Evolutionary conservation across 768 basidiomycete genomes (phyloP).

Genomic region (Lentinula sp.): DNA sequence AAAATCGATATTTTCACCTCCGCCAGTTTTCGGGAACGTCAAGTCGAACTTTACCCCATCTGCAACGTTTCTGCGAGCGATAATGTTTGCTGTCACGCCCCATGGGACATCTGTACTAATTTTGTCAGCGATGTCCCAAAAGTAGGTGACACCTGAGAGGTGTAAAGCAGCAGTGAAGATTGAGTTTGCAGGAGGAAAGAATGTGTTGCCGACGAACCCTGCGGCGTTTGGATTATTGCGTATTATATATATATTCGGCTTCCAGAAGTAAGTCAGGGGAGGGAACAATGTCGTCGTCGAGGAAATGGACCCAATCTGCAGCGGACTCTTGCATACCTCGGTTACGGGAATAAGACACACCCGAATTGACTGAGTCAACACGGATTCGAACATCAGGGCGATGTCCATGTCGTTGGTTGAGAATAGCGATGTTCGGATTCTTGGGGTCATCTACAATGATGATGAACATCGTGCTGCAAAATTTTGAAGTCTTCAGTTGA

Average conservation of each 20-base stretch:
- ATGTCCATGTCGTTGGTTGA: conserved; percentile 32
- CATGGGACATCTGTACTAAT: conserved; percentile 45
- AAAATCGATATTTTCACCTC: conserved; percentile 61
- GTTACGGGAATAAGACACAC: conserved; percentile 51
- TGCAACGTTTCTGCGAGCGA: conserved; percentile 34
- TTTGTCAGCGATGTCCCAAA: conserved; percentile 57
- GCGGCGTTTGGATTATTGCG: conserved; percentile 39
- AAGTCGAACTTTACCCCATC: conserved; percentile 42
- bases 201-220: conserved; percentile 48
- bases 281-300: conserved; percentile 55
- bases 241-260: conserved; percentile 37
- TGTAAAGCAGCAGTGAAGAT: conserved; percentile 51
- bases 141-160: conserved; percentile 51
- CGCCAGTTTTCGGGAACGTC: conserved; percentile 55
- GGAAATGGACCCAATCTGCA: conserved; percentile 52
- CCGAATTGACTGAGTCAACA: conserved; percentile 38
- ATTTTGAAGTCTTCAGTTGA: conserved; percentile 31
- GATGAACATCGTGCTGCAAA: conserved; percentile 48
- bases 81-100: conserved; percentile 59
- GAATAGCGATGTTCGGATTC: conserved; percentile 30
- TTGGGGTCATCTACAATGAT: conserved; percentile 52
- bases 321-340: conserved; percentile 48
- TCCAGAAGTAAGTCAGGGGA: conserved; percentile 34
- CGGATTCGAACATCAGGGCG: conserved; percentile 51
- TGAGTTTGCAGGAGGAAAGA: conserved; percentile 40